Evolutionary conservation across 2,329 filamentous ascomycete genomes (phyloP), one percentile per base, ranked within the genome.

Genomic region (Sporothrix dimorphospora): DNA sequence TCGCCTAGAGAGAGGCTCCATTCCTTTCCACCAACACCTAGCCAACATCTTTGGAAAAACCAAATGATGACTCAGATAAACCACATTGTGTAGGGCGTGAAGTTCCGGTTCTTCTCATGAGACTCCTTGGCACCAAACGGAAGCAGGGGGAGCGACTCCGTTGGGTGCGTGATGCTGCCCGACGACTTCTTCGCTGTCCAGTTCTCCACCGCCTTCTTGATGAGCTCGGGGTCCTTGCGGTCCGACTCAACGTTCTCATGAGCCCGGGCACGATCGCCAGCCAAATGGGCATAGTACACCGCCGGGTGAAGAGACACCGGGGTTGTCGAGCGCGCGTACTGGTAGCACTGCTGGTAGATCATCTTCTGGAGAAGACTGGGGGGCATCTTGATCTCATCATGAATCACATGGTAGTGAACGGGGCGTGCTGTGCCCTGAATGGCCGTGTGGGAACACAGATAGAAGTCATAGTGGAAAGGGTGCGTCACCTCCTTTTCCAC

Each of bases 381-480:
- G 0, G 85, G 80, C 77, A 93, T 87, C 1, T 87, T 84, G 69
- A 91, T 88, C 80, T 98, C 94, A 78, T 99, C 96, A 63, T 92
- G 79, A 27, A 99, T 89, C 16, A 98, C 91, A 74, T 95, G 92
- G 80, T 99, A 99, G 77, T 97, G 94, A 0, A 97, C 94, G 0
- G 96, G 96, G 1, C 96, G 90, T 21, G 96, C 92, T 0, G 96
- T 99, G 30, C 96, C 96, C 81, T 99, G 96, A 75, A 99, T 94
- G 0, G 96, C 96, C 0, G 83, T 82, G 70, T 90, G 88, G 0
- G 86, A 88, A 75, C 82, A 86, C 4, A 89, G 80, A 70, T 88
- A 95, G 78, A 97, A 97, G 79, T 98, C 96, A 79, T 92, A 97
- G 79, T 97, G 92, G 78, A 92, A 93, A 0, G 96, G 94, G 77